phyloP scores from a whole-genome alignment of 352 stramenopile species.

The Phytopythium vexans region DNA sequence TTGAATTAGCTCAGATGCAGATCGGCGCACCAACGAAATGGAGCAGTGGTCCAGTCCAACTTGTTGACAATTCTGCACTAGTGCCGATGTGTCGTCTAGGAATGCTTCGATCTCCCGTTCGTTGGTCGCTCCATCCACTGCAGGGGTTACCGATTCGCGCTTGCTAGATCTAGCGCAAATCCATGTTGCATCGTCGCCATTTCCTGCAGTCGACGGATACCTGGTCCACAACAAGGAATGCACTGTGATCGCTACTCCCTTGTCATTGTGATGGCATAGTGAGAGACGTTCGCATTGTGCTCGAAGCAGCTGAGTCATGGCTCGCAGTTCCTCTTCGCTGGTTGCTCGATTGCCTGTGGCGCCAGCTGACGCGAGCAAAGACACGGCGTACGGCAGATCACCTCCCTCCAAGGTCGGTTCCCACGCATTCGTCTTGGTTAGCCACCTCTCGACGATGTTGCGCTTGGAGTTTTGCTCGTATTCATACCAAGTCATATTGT shows the following conservation, averaged over 20 bases:
- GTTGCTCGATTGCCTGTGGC: conserved; percentile 7
- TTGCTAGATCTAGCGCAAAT: conserved; percentile 21
- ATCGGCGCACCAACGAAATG: conserved; percentile 25
- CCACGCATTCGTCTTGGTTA: conserved; percentile 36
- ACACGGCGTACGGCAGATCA: conserved; percentile 28
- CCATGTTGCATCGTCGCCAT: conserved; percentile 27
- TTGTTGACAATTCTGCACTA: conserved; percentile 34
- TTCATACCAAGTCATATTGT: conserved; percentile 70
- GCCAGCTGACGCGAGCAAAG: conserved; percentile 20
- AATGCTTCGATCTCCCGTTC: conserved; percentile 20
- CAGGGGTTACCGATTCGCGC: background rate
- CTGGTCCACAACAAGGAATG: conserved; percentile 40
- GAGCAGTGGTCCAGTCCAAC: conserved; percentile 49
- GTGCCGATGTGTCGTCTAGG: conserved; percentile 11
- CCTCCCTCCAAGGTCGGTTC: conserved; percentile 8
- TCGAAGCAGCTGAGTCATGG: conserved; percentile 20
- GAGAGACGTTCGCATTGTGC: conserved; percentile 42
- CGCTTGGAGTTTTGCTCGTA: conserved; percentile 42
- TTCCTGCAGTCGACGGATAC: conserved; percentile 24
- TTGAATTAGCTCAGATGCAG: conserved; percentile 60
- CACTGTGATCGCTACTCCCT: conserved; percentile 15
- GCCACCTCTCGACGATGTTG: conserved; percentile 70
- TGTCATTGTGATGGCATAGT: conserved; percentile 32
- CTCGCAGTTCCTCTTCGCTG: conserved; percentile 14
- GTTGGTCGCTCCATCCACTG: conserved; percentile 6